Evolutionary conservation across 805 yeast species (phyloP).

Genomic region (Candida corydali): DNA sequence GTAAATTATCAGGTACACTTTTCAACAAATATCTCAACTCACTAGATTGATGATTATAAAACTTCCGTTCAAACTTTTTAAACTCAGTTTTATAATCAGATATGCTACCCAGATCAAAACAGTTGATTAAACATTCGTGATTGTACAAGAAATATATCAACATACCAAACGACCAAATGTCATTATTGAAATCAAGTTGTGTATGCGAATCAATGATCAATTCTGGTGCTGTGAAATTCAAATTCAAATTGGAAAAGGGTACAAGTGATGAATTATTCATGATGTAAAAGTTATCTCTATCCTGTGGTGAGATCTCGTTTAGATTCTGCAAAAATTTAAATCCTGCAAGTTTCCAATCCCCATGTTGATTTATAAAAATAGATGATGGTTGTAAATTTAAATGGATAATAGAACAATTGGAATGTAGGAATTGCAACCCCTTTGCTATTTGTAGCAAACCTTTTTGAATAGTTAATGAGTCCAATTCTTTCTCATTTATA

Average conservation of each 20-base stretch:
- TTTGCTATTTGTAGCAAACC: constrained; percentile 77
- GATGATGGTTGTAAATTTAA: constrained; percentile 75
- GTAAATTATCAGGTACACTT: constrained; percentile 54
- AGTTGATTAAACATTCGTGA: constrained; percentile 37
- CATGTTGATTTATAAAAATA: constrained; percentile 70
- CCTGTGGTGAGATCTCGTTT: constrained; percentile 45
- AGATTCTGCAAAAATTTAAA: constrained; percentile 47
- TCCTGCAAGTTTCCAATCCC: constrained; percentile 93
- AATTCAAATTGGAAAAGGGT: constrained; percentile 71
- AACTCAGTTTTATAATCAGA: constrained; percentile 59
- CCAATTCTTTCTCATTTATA: constrained; percentile 36
- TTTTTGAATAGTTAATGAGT: constrained; percentile 71
- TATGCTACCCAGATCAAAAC: constrained; percentile 46
- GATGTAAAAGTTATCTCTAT: constrained; percentile 55
- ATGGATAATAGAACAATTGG: constrained; percentile 70
- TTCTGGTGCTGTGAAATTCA: constrained; percentile 84
- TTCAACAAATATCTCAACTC: constrained; percentile 45
- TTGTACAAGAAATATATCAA: constrained; percentile 69
- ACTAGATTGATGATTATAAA: constrained; percentile 31
- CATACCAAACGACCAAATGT: constrained; percentile 80
- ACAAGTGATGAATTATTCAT: constrained; percentile 73
- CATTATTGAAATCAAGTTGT: constrained; percentile 60
- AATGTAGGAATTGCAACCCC: constrained; percentile 80
- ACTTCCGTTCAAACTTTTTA: constrained; percentile 42
- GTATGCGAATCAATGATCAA: constrained; percentile 57